Evolutionary conservation across 305 asterid genomes (phyloP), one percentile per base, ranked within the genome.

Genomic region (Plantago coronopus): DNA sequence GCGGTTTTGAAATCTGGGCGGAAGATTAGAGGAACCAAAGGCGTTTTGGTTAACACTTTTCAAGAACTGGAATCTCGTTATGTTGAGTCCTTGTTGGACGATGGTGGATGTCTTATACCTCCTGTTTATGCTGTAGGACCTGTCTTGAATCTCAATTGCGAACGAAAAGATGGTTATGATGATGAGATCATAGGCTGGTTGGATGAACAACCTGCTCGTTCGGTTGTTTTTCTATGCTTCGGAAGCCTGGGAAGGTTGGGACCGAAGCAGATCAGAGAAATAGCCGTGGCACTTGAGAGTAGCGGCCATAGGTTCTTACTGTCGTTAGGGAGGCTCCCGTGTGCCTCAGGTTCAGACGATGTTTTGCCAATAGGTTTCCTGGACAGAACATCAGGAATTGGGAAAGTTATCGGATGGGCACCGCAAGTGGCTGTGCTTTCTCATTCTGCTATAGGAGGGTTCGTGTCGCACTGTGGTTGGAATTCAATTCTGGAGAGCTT

Each of bases 391-490:
- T 18, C 22, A 0, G 67, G 57, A 10, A 11, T 37, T 5, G 91
- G 91, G 20, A 79, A 31, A 60, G 79, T 81, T 51, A 65, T 71
- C 7, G 83, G 84, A 11, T 84, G 93, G 88, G 86, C 81, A 0
- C 83, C 88, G 6, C 93, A 84, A 19, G 48, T 45, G 43, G 84
- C 80, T 13, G 79, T 79, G 53, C 63, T 81, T 11, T 63, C 84
- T 12, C 90, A 85, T 62, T 37, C 51, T 0, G 83, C 88, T 1
- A 66, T 83, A 7, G 83, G 86, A 0, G 88, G 94, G 0, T 85
- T 85, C 45, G 88, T 84, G 6, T 74, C 94, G 0, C 94, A 82
- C 42, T 79, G 87, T 16, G 85, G 93, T 0, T 84, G 91, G 88
- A 84, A 84, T 17, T 84, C 86, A 10, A 51, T 67, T 0, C 45